Evolutionary conservation across 2,329 filamentous ascomycete genomes (phyloP).

Genomic region (Hymenoscyphus linearis): DNA sequence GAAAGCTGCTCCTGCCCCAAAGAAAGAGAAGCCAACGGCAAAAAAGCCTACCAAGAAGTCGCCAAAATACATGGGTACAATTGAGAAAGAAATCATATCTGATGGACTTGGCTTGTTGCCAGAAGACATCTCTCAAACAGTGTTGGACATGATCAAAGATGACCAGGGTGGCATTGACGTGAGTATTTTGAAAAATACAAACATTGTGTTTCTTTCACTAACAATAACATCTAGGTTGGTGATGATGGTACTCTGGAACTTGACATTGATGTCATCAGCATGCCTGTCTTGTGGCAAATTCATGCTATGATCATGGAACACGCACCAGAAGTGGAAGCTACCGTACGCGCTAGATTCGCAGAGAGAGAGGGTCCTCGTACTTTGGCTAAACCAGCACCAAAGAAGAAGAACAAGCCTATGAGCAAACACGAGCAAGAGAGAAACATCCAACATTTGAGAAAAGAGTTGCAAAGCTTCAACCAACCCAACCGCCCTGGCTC

Average conservation of each 20-base stretch:
- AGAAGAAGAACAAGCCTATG: conserved; percentile 69
- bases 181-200: conserved; percentile 22
- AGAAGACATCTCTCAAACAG: conserved; percentile 69
- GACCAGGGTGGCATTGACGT: conserved; percentile 70
- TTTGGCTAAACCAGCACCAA: conserved; percentile 32
- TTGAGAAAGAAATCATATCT: conserved; percentile 89
- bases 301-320: conserved; percentile 45
- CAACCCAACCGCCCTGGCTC: conserved; percentile 25
- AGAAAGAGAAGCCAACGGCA: conserved; percentile 42
- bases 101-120: conserved; percentile 78
- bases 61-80: conserved; percentile 56
- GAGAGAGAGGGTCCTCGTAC: conserved; percentile 29
- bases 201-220: conserved; percentile 21
- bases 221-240: conserved; percentile 30
- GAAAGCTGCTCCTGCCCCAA: conserved; percentile 32
- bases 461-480: conserved; percentile 47
- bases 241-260: conserved; percentile 52
- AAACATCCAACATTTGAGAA: conserved; percentile 58
- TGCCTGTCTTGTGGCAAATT: conserved; percentile 49
- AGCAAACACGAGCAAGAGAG: conserved; percentile 66
- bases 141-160: conserved; percentile 84
- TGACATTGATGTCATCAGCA: conserved; percentile 54
- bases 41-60: conserved; percentile 34
- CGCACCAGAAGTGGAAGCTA: conserved; percentile 42
- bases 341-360: conserved; percentile 18